Evolutionary conservation across 345 rosid genomes (phyloP).

Genomic region (Hevea brasiliensis): DNA sequence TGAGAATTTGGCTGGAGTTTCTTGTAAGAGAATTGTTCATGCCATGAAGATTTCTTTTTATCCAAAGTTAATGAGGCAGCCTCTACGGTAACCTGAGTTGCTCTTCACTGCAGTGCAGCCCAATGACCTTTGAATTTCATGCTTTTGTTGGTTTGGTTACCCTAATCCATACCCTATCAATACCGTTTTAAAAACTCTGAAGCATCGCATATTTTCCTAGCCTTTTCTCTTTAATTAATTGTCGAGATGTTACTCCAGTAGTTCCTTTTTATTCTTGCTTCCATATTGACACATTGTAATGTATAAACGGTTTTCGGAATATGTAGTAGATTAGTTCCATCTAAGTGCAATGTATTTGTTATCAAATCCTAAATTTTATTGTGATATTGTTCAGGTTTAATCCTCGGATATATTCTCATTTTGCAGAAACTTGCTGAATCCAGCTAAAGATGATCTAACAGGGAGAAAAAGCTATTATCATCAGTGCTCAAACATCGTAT

Average conservation of each 20-base stretch:
- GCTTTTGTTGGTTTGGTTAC: background rate
- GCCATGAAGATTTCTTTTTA: background rate
- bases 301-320: background rate
- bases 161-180: background rate
- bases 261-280: background rate
- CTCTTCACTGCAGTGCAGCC: background rate
- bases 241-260: background rate
- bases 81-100: background rate
- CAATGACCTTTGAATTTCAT: background rate
- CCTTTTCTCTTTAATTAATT: background rate
- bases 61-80: background rate
- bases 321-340: background rate
- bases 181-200: background rate
- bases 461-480: background rate
- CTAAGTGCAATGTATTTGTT: background rate
- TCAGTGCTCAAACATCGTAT: background rate
- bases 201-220: background rate
- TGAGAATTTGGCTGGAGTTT: background rate
- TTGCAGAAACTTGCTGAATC: no score
- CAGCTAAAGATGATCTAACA: background rate
- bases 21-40: background rate
- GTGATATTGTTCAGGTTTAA: background rate
- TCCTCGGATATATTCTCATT: background rate
- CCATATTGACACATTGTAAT: background rate
- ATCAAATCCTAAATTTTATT: background rate